These are phyloP conservation scores for Beauveria asiatica DNA, from an alignment of 2,329 filamentous ascomycete genomes.

Conservation along the genomic window DNA sequence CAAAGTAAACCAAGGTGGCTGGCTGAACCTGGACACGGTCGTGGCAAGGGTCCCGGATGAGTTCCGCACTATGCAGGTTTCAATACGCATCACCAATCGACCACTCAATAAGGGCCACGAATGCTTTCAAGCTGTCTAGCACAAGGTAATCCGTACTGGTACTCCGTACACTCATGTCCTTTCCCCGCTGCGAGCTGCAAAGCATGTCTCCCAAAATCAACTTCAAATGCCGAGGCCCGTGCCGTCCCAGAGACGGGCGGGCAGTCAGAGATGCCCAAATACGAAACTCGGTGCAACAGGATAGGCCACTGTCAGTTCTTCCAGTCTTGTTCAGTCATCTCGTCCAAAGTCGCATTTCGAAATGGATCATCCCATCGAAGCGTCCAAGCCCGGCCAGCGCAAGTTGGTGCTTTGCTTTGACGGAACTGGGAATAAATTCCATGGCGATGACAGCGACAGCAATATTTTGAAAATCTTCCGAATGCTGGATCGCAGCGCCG, in stretches of 20 bases:
- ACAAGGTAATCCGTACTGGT: not conserved
- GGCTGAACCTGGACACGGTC: not conserved
- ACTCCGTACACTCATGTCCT: not conserved
- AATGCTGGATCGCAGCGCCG: conserved; percentile 56
- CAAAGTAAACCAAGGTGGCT: not conserved
- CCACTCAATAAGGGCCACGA: not conserved
- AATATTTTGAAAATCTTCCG: conserved; percentile 64
- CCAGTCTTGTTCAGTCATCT: not conserved
- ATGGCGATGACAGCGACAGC: conserved; percentile 53
- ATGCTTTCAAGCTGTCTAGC: not conserved
- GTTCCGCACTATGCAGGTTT: not conserved
- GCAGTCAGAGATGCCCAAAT: not conserved
- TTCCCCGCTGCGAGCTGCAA: conserved; percentile 1
- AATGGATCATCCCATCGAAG: conserved; percentile 7
- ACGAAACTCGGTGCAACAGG: not conserved
- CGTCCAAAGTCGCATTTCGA: too few relatives aligned
- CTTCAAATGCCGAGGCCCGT: not conserved
- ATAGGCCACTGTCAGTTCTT: not conserved
- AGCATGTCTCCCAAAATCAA: not conserved
- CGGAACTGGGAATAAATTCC: conserved; percentile 56
- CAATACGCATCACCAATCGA: not conserved
- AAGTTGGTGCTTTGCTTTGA: conserved; percentile 56
- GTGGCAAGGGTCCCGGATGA: not conserved
- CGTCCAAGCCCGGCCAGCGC: conserved; percentile 13
- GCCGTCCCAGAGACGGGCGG: not conserved